Evolutionary conservation across 225 moss, liverwort and hornwort species (phyloP), one percentile per base, ranked within the genome.

Genomic region (Climacium dendroides): DNA sequence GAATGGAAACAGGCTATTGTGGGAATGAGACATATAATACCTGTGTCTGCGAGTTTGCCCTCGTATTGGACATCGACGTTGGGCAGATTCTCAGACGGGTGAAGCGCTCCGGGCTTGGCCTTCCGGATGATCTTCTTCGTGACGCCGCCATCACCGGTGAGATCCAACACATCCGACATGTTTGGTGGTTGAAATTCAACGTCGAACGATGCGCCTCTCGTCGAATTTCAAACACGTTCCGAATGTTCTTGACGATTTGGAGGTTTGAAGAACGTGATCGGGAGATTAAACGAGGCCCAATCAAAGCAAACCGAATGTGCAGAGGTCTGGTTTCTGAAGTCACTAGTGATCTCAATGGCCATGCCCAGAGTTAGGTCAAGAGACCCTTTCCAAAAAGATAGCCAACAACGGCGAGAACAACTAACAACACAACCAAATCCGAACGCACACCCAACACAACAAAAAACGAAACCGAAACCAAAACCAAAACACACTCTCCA

Each of bases 31-130:
- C 39, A 34, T 2, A 34, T 11, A 35, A 8, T 77, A 88, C 95
- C 95, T 86, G 97, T 97, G 59, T 93, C 93, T 26, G 92, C 94
- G 69, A 97, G 95, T 92, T 93, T 95, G 88, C 97, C 97, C 83
- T 97, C 97, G 89, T 97, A 97, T 22, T 93, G 93, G 25, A 97
- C 96, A 91, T 97, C 97, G 61, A 97, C 96, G 79, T 95, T 97
- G 74, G 96, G 89, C 75, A 96, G 90, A 90, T 93, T 97, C 63
- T 97, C 97, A 17, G 96, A 94, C 19, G 97, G 97, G 82, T 92
- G 92, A 75, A 96, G 90, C 26, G 96, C 90, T 87, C 95, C 97
- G 17, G 93, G 89, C 85, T 95, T 97, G 75, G 97, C 95, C 59
- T 92, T 88, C 72, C 90, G 91, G 86, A 94, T 89, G 82, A 97